A percentile compares a stretch with the other conserved stretches of the same genome.
Evolutionary conservation across 305 asterid species (phyloP).

Genomic region (Plantago coronopus): DNA sequence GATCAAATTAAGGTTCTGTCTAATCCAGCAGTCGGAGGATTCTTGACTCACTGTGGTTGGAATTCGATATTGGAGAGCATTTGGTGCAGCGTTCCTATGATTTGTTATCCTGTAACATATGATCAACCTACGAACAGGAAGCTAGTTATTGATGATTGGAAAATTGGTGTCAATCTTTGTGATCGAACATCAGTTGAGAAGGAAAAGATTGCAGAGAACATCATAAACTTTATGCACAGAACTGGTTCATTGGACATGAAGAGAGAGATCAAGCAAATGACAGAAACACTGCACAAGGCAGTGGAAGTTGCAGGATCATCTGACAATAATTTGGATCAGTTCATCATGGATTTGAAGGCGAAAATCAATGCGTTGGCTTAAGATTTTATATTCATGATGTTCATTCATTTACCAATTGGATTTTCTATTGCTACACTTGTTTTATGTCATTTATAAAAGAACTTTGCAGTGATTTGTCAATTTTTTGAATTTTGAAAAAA

Average conservation of each 20-base stretch:
- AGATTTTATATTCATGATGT: background rate
- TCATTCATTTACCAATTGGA: background rate
- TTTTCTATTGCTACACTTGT: too few relatives aligned
- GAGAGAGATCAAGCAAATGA: constrained; percentile 31
- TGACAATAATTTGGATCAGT: constrained; percentile 27
- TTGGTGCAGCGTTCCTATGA: constrained; percentile 51
- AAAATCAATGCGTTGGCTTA: constrained; percentile 17
- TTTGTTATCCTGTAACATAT: constrained; percentile 40
- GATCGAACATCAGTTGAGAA: constrained; percentile 28
- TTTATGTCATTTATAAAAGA: too few relatives aligned
- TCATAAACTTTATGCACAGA: constrained; percentile 34
- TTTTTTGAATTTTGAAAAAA: too few relatives aligned
- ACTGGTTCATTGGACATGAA: constrained; percentile 22
- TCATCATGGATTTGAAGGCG: constrained; percentile 36
- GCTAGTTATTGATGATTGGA: constrained; percentile 57
- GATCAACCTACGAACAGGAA: constrained; percentile 59
- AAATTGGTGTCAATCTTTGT: constrained; percentile 42
- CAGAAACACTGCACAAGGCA: constrained; percentile 34
- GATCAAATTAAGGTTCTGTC: constrained; percentile 44
- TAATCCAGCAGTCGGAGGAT: constrained; percentile 40
- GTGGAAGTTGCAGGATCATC: constrained; percentile 35
- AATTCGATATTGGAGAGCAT: constrained; percentile 52
- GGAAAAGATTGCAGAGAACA: constrained; percentile 39
- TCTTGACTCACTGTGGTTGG: constrained; percentile 67
- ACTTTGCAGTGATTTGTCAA: too few relatives aligned